Conservation (phyloP, 2,329 filamentous ascomycete genomes). For the Pseudogymnoascus sp. region DNA sequence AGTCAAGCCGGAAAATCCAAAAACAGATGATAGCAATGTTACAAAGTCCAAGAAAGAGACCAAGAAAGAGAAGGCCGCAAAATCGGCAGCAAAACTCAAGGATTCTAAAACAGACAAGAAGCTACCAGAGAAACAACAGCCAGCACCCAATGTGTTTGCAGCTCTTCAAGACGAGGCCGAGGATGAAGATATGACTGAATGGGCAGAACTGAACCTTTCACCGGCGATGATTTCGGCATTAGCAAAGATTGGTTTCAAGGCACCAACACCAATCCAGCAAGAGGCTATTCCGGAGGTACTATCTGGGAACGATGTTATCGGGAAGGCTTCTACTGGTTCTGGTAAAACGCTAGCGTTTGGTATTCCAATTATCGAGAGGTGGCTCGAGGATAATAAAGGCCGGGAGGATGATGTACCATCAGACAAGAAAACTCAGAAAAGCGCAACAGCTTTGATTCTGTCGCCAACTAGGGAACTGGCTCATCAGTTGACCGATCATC, state of each 20-base stretch:
- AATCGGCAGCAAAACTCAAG: conserved; percentile 23
- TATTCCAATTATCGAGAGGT: conserved; percentile 83
- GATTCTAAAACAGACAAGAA: conserved; percentile 25
- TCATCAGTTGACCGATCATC: conserved; percentile 79
- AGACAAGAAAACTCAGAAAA: conserved; percentile 31
- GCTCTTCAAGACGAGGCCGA: conserved; percentile 46
- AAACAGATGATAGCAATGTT: conserved; percentile 21
- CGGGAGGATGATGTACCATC: conserved; percentile 34
- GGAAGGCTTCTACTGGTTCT: conserved; percentile 92
- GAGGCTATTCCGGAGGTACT: conserved; percentile 74
- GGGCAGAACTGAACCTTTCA: conserved; percentile 67
- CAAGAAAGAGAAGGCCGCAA: conserved; percentile 27
- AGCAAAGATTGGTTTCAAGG: conserved; percentile 68
- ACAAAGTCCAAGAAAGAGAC: conserved; percentile 21
- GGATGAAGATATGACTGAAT: conserved; percentile 65
- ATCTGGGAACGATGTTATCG: conserved; percentile 80
- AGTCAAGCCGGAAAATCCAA: conserved; percentile 11
- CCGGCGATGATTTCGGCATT: conserved; percentile 62
- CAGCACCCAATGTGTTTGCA: conserved; percentile 24
- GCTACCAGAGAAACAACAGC: conserved; percentile 20
- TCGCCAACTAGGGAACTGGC: conserved; percentile 90
- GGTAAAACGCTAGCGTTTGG: conserved; percentile 94
- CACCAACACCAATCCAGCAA: conserved; percentile 74
- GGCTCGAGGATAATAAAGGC: conserved; percentile 46
- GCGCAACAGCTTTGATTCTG: conserved; percentile 68